Evolutionary conservation across 2,329 filamentous ascomycete species (phyloP).

Genomic region (Beauveria bassiana): DNA sequence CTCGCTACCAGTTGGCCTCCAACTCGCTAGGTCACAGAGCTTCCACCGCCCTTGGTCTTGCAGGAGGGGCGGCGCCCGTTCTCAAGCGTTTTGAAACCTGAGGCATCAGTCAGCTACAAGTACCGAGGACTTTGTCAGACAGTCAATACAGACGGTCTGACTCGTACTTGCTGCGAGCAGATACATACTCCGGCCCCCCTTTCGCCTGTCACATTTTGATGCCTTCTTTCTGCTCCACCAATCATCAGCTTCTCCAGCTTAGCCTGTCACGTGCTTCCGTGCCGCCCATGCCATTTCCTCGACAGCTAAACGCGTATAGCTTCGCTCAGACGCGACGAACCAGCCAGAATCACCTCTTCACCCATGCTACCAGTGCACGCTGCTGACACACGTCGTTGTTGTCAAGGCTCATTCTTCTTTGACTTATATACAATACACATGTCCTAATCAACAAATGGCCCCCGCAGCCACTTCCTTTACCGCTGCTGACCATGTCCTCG

Average conservation of each 20-base stretch:
- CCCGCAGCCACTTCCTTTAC: slow-evolving; percentile 3
- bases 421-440: neutral
- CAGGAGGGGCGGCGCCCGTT: neutral
- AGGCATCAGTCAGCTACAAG: neutral
- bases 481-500: slow-evolving; percentile 35
- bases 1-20: too few species aligned
- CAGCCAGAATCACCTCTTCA: neutral
- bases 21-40: too few species aligned
- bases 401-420: neutral
- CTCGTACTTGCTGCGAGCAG: neutral
- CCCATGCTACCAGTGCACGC: neutral
- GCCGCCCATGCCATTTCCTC: neutral
- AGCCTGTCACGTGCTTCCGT: slow-evolving; percentile 9
- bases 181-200: neutral
- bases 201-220: neutral
- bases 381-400: neutral
- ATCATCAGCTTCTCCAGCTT: neutral
- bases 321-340: neutral
- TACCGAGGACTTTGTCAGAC: neutral
- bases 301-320: neutral
- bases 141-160: neutral
- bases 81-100: neutral
- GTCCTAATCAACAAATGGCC: neutral
- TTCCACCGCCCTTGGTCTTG: neutral
- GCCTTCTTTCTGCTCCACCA: neutral